Evolutionary conservation across 257 asterid species (phyloP).

Genomic region (Hygrophila difformis): DNA sequence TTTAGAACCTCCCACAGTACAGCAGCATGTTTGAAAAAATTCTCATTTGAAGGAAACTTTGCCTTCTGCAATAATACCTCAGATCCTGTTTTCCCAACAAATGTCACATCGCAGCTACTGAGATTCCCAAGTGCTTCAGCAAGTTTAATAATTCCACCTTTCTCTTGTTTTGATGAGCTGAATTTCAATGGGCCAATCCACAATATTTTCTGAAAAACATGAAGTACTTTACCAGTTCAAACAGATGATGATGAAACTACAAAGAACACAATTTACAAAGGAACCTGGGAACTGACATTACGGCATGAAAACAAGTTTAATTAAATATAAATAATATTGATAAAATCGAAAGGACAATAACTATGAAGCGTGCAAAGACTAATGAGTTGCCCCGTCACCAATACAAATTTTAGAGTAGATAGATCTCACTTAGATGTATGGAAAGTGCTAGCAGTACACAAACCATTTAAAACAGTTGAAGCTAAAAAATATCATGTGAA

Average conservation of each 20-base stretch:
- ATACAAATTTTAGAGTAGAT: too few relatives aligned
- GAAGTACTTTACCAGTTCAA: constrained; percentile 1
- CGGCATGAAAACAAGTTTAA: not conserved
- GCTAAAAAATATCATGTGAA: too few relatives aligned
- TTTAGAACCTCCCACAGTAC: constrained; percentile 83
- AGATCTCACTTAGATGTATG: too few relatives aligned
- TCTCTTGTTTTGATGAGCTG: constrained; percentile 30
- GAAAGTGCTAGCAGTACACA: too few relatives aligned
- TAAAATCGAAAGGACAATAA: too few relatives aligned
- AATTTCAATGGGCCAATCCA: constrained; percentile 80
- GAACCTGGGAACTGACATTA: too few relatives aligned
- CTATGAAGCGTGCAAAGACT: too few relatives aligned
- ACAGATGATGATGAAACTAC: constrained; percentile 1
- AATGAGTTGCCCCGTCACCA: too few relatives aligned
- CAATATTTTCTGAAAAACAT: constrained; percentile 54
- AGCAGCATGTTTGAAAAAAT: constrained; percentile 45
- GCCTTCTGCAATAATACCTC: constrained; percentile 26
- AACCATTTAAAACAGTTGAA: too few relatives aligned
- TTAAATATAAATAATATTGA: too few relatives aligned
- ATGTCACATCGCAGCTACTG: constrained; percentile 36
- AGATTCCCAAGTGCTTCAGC: constrained; percentile 41
- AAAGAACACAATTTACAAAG: too few relatives aligned
- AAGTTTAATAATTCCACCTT: constrained; percentile 45
- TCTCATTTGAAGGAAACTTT: constrained; percentile 22
- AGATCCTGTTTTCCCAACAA: constrained; percentile 57